phyloP scores from a whole-genome alignment of 148 eudicot species.

The Rhododendron williamsianum region DNA sequence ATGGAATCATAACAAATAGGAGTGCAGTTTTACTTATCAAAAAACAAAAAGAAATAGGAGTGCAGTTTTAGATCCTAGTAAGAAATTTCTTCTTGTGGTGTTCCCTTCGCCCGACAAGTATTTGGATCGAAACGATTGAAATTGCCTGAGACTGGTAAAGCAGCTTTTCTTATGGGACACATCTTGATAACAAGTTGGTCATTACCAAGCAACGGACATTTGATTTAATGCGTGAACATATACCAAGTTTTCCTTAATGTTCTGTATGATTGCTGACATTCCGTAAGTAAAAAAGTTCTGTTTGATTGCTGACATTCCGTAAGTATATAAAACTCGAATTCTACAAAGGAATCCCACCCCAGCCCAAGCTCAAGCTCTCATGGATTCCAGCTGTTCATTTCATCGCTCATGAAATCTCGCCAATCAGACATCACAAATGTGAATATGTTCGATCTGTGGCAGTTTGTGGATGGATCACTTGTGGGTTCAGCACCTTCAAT shows the following conservation, averaged over 20 bases:
- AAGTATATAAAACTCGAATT: background rate
- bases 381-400: background rate
- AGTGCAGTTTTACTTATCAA: no score
- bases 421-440: background rate
- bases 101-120: conserved; percentile 13
- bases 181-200: conserved; percentile 45
- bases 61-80: background rate
- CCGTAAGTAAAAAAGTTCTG: no score
- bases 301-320: background rate
- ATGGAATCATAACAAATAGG: background rate
- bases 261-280: background rate
- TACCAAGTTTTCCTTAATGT: background rate
- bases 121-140: conserved; percentile 71
- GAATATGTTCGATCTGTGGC: background rate
- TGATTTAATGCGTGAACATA: background rate
- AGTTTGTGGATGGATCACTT: background rate
- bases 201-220: background rate
- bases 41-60: background rate
- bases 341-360: background rate
- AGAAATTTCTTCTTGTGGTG: background rate
- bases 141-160: conserved; percentile 39
- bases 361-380: background rate
- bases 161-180: conserved; percentile 35
- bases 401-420: background rate
- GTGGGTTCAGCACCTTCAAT: background rate